These are phyloP conservation scores for Leavenworthia alabamica DNA, from an alignment of 345 rosid species.

Conservation along the genomic window DNA sequence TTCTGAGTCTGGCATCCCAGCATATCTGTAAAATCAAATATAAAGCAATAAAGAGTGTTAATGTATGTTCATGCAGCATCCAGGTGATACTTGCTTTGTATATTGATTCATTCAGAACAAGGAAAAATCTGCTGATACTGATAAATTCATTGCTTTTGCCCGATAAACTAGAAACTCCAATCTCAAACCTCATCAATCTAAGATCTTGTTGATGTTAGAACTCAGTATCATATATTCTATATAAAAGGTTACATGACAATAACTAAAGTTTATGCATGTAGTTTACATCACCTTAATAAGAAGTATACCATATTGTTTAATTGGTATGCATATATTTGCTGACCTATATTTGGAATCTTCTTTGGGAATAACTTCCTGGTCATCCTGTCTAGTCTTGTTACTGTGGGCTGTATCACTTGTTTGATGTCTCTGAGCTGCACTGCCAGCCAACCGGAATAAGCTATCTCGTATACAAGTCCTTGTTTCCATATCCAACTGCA, in stretches of 20 bases:
- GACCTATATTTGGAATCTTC: slow-evolving; percentile 54
- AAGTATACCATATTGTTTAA: background rate
- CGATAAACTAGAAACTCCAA: background rate
- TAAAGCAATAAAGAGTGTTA: background rate
- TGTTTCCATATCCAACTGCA: slow-evolving; percentile 62
- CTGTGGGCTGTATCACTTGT: slow-evolving; percentile 47
- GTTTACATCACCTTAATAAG: background rate
- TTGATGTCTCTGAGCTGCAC: slow-evolving; percentile 69
- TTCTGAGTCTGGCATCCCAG: slow-evolving; percentile 53
- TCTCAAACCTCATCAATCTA: background rate
- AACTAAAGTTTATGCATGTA: slow-evolving; percentile 1
- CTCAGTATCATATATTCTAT: background rate
- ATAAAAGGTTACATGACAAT: background rate
- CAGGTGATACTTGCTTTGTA: background rate
- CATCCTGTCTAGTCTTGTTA: slow-evolving; percentile 47
- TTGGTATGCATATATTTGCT: slow-evolving; percentile 15
- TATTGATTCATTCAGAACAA: background rate
- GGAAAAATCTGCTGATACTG: background rate
- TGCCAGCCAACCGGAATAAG: slow-evolving; percentile 92
- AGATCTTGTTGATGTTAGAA: background rate
- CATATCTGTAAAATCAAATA: slow-evolving; percentile 35
- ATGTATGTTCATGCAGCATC: background rate
- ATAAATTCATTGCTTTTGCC: background rate
- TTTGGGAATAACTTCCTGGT: slow-evolving; percentile 34
- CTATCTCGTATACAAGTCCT: slow-evolving; percentile 86